Conservation (phyloP, 139 green algal species). For the Closterium sp. region DNA sequence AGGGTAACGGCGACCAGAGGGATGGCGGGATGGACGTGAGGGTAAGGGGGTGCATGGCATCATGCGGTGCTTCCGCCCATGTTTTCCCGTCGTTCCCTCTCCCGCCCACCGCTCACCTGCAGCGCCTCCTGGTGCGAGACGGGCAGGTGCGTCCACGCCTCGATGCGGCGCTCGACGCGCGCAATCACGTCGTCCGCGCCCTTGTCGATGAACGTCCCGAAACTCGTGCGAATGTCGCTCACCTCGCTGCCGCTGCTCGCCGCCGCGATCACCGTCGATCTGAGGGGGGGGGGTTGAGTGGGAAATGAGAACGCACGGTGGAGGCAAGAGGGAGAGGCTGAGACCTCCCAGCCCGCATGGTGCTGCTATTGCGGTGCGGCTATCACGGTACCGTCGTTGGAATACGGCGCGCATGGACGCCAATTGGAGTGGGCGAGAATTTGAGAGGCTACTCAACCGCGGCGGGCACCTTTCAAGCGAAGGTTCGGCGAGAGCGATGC, state of each 20-base stretch:
- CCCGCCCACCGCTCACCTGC: slow-evolving; percentile 4
- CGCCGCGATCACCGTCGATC: slow-evolving; percentile 55
- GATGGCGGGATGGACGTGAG: too few relatives aligned
- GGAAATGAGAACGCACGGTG: neutral
- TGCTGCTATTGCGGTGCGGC: neutral
- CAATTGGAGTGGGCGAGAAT: too few relatives aligned
- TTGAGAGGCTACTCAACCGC: too few relatives aligned
- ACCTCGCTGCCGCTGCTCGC: slow-evolving; percentile 41
- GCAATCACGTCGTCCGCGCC: slow-evolving; percentile 62
- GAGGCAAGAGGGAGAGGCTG: neutral
- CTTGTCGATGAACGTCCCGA: slow-evolving; percentile 57
- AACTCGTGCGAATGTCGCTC: slow-evolving; percentile 51
- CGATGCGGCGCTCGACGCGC: slow-evolving; percentile 67
- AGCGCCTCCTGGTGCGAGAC: slow-evolving; percentile 15
- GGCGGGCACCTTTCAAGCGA: neutral
- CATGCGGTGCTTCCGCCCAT: too few relatives aligned
- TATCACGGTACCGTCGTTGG: neutral
- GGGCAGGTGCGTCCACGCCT: slow-evolving; percentile 63
- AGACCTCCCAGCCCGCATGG: neutral
- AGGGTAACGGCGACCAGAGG: too few relatives aligned
- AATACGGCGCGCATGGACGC: too few relatives aligned
- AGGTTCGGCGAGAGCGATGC: slow-evolving; percentile 27
- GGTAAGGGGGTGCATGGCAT: too few relatives aligned
- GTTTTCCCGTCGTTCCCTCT: neutral
- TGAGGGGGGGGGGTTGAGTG: neutral